A percentile compares a stretch with the other conserved stretches of the same genome.
These are phyloP conservation scores for Lathyrus sativus DNA, from an alignment of 306 rosid species.

Conservation along the genomic window DNA sequence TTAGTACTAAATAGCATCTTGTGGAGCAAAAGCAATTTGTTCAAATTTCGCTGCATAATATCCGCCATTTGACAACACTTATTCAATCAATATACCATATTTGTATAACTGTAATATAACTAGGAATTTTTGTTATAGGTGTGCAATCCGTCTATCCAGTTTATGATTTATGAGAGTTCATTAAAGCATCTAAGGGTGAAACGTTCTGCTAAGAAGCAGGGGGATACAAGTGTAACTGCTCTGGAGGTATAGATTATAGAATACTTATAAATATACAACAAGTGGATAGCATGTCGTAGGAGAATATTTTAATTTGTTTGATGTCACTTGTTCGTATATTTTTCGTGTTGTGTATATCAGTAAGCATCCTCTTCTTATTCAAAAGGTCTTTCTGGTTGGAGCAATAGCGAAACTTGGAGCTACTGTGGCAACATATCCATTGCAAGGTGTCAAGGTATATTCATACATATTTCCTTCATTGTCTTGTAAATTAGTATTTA, in stretches of 20 bases:
- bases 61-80: too few species aligned
- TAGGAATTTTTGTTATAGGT: slow-evolving; percentile 51
- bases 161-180: slow-evolving; percentile 76
- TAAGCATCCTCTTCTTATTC: slow-evolving; percentile 36
- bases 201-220: slow-evolving; percentile 54
- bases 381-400: slow-evolving; percentile 68
- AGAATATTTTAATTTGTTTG: too few species aligned
- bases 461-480: slow-evolving; percentile 17
- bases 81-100: slow-evolving; percentile 18
- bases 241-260: slow-evolving; percentile 68
- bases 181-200: slow-evolving; percentile 62
- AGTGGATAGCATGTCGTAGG: slow-evolving; percentile 26
- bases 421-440: slow-evolving; percentile 72
- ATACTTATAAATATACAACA: slow-evolving; percentile 14
- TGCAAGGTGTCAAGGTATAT: slow-evolving; percentile 79
- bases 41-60: too few species aligned
- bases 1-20: too few species aligned
- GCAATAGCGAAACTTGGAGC: slow-evolving; percentile 93
- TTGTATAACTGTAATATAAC: slow-evolving; percentile 11
- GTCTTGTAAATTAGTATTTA: slow-evolving; percentile 14
- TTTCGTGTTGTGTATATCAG: slow-evolving; percentile 20
- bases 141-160: slow-evolving; percentile 87
- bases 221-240: slow-evolving; percentile 53
- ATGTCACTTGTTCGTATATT: slow-evolving; percentile 27
- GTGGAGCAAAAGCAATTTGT: too few species aligned